Evolutionary conservation across 1,284 basidiomycete genomes (phyloP).

Genomic region (Pascua guehoae): DNA sequence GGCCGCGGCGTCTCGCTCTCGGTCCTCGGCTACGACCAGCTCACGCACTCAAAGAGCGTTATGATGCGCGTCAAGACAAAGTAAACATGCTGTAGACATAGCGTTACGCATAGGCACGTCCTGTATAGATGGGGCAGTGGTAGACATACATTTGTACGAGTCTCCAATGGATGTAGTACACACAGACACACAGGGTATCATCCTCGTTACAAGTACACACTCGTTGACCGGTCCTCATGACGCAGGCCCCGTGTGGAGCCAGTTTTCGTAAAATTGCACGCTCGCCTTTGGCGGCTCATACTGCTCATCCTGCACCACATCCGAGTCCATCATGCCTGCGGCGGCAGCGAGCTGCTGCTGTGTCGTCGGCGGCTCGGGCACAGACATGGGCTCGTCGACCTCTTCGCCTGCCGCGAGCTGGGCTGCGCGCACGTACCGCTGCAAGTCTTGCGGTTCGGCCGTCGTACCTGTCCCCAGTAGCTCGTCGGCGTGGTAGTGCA

Average conservation of each 20-base stretch:
- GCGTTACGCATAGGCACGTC: neutral
- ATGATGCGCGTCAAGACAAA: constrained; percentile 20
- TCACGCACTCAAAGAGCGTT: constrained; percentile 25
- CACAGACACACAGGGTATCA: too few species aligned
- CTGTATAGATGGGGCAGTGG: too few species aligned
- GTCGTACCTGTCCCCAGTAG: constrained; percentile 35
- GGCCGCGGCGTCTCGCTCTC: constrained; percentile 86
- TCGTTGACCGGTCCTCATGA: neutral
- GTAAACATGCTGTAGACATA: neutral
- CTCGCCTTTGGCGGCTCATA: constrained; percentile 21
- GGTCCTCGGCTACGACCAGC: constrained; percentile 58
- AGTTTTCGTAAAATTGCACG: constrained; percentile 27
- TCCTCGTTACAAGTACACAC: neutral
- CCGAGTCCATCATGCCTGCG: neutral
- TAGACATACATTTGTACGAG: too few species aligned
- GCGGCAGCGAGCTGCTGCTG: constrained; percentile 1
- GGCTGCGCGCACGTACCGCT: constrained; percentile 45
- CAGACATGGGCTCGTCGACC: constrained; percentile 20
- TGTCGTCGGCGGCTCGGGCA: neutral
- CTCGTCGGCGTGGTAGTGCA: constrained; percentile 49
- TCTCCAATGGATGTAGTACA: too few species aligned
- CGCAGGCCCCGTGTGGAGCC: constrained; percentile 13
- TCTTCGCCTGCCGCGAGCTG: constrained; percentile 39
- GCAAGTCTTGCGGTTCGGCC: constrained; percentile 50
- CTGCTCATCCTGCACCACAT: neutral